These are phyloP conservation scores for Passiflora organensis DNA, from an alignment of 345 rosid species.

Conservation along the genomic window DNA sequence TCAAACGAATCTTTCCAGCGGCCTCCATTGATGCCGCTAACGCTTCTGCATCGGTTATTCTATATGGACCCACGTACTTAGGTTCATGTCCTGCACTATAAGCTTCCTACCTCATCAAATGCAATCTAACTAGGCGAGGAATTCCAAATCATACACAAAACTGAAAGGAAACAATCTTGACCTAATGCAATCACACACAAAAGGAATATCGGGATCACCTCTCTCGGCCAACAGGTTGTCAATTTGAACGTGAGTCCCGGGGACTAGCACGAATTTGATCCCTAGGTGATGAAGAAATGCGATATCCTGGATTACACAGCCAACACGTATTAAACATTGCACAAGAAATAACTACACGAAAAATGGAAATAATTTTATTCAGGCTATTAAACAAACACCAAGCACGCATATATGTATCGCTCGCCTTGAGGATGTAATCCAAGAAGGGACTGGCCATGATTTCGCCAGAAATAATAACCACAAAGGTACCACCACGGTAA, in stretches of 20 bases:
- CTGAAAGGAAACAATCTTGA: too few relatives aligned
- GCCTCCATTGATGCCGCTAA: slow-evolving; percentile 93
- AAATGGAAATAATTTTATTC: too few relatives aligned
- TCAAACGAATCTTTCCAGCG: slow-evolving; percentile 76
- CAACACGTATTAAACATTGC: too few relatives aligned
- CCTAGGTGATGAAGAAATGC: slow-evolving; percentile 92
- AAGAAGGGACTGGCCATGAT: slow-evolving; percentile 48
- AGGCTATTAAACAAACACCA: too few relatives aligned
- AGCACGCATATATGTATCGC: background rate
- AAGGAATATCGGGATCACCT: slow-evolving; percentile 33
- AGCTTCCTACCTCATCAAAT: background rate
- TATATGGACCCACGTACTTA: slow-evolving; percentile 65
- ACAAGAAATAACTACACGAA: too few relatives aligned
- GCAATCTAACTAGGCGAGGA: too few relatives aligned
- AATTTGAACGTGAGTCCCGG: slow-evolving; percentile 85
- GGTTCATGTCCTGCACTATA: slow-evolving; percentile 52
- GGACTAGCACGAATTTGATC: slow-evolving; percentile 72
- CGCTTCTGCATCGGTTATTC: slow-evolving; percentile 79
- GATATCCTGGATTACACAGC: too few relatives aligned
- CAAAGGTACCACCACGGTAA: slow-evolving; percentile 69
- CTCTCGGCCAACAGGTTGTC: slow-evolving; percentile 75
- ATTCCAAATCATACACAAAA: too few relatives aligned
- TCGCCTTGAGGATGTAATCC: slow-evolving; percentile 72
- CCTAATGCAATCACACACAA: slow-evolving; percentile 5
- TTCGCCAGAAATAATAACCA: slow-evolving; percentile 67